These are phyloP conservation scores for Pseudozyma pruni DNA, from an alignment of 1,284 basidiomycete species.

Conservation along the genomic window DNA sequence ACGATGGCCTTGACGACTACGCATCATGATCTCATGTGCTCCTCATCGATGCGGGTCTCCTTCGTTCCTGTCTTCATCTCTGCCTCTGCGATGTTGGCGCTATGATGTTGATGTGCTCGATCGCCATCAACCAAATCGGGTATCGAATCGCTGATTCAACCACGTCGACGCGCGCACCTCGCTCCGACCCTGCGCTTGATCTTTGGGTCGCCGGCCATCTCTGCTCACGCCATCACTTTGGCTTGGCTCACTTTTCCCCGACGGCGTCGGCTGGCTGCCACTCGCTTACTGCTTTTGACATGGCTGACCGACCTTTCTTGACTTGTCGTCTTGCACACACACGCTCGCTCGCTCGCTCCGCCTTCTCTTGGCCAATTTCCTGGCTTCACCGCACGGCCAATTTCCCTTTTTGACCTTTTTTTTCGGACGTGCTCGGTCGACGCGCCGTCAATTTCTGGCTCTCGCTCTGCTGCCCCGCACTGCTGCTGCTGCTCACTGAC, in stretches of 20 bases:
- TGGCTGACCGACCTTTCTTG: no score
- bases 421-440: conserved; percentile 41
- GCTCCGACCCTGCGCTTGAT: background rate
- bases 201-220: no score
- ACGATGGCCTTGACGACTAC: no score
- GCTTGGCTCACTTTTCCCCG: background rate
- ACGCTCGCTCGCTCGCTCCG: background rate
- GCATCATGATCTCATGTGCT: no score
- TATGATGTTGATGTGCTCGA: no score
- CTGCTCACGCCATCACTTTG: no score
- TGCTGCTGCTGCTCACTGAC: conserved; percentile 3
- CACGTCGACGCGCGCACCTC: background rate
- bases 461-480: conserved; percentile 9
- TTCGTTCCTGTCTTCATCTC: no score
- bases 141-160: no score
- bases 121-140: no score
- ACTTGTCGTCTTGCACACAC: background rate
- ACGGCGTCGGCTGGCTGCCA: background rate
- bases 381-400: conserved; percentile 2
- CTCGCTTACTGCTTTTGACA: no score
- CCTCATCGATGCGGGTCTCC: no score
- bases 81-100: no score
- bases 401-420: conserved; percentile 4
- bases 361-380: background rate
- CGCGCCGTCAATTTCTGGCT: background rate